Percentiles rank a stretch among this genome's conserved stretches.
phyloP scores from a whole-genome alignment of 1,284 basidiomycete genomes.

The Cryptococcus wingfieldii region DNA sequence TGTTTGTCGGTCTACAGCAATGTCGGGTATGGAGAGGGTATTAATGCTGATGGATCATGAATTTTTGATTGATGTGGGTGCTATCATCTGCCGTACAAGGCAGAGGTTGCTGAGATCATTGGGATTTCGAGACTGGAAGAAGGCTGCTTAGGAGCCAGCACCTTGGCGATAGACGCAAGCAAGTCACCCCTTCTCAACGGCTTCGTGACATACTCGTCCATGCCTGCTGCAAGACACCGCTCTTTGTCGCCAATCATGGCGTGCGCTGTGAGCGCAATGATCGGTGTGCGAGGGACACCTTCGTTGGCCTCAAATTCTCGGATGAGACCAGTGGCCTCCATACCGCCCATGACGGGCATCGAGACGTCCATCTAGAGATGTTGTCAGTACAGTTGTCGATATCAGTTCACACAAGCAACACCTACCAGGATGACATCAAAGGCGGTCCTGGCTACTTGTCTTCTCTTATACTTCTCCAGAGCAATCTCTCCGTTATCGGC shows the following conservation, averaged over 20 bases:
- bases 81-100: neutral
- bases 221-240: conserved; percentile 82
- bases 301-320: conserved; percentile 70
- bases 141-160: conserved; percentile 18
- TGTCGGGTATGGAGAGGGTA: no score
- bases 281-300: conserved; percentile 72
- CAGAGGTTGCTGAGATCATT: neutral
- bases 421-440: conserved; percentile 82
- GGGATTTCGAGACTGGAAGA: neutral
- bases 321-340: conserved; percentile 54
- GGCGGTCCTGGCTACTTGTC: conserved; percentile 52
- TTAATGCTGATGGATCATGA: no score
- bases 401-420: conserved; percentile 13
- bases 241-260: conserved; percentile 93
- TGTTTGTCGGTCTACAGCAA: no score
- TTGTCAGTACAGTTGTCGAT: neutral
- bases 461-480: conserved; percentile 44
- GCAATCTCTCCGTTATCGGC: conserved; percentile 86
- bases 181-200: conserved; percentile 47
- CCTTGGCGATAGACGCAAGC: conserved; percentile 46
- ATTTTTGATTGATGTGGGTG: no score
- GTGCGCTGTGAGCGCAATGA: conserved; percentile 79
- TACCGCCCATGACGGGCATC: conserved; percentile 77
- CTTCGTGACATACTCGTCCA: conserved; percentile 53
- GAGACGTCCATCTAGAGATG: conserved; percentile 86